Evolutionary conservation across 148 eudicot species (phyloP).

Genomic region (Oxyria digyna): DNA sequence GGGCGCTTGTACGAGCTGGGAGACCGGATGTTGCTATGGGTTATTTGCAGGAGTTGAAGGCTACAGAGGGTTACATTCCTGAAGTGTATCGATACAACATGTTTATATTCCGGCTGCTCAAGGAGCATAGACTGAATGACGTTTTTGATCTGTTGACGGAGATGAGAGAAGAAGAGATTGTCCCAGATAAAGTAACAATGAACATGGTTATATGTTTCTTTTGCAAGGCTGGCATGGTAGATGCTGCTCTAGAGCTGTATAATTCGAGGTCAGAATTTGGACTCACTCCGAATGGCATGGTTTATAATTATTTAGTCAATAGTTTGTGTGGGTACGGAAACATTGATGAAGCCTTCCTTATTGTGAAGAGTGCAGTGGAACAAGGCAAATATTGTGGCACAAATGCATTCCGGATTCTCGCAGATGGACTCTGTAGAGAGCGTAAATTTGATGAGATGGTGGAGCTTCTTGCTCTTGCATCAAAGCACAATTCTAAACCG

Average conservation of each 20-base stretch:
- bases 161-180: conserved; percentile 43
- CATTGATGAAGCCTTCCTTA: conserved; percentile 50
- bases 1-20: conserved; percentile 42
- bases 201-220: conserved; percentile 60
- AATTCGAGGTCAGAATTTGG: conserved; percentile 44
- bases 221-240: conserved; percentile 83
- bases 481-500: conserved; percentile 34
- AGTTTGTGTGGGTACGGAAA: conserved; percentile 56
- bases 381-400: conserved; percentile 49
- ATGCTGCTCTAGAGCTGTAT: conserved; percentile 54
- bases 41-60: conserved; percentile 29
- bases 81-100: conserved; percentile 51
- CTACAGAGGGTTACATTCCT: conserved; percentile 48
- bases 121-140: conserved; percentile 46
- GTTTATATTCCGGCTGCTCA: conserved; percentile 46
- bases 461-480: conserved; percentile 43
- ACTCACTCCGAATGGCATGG: conserved; percentile 52
- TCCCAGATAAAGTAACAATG: conserved; percentile 72
- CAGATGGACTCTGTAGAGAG: conserved; percentile 66
- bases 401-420: conserved; percentile 50
- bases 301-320: conserved; percentile 55
- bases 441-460: conserved; percentile 70
- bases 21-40: conserved; percentile 45
- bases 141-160: conserved; percentile 73
- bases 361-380: conserved; percentile 39